phyloP scores from a whole-genome alignment of 371 early-diverging fungal genomes.

The Zopfochytrium polystomum region DNA sequence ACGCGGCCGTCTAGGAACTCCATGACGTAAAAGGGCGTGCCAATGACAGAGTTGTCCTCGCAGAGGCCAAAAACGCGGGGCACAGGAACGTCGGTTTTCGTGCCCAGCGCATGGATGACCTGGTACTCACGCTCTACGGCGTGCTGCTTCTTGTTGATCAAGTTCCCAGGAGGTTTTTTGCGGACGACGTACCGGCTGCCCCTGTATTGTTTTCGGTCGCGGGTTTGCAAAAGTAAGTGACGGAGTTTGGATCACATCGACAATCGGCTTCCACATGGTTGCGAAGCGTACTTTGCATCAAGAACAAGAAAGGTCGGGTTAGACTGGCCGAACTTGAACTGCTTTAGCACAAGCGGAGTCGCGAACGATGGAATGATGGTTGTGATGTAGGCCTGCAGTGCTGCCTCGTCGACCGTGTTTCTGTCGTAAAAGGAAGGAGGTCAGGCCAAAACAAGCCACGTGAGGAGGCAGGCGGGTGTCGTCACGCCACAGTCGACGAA shows the following conservation, averaged over 20 bases:
- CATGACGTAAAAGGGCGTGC: constrained; percentile 94
- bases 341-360: constrained; percentile 65
- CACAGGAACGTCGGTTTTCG: constrained; percentile 76
- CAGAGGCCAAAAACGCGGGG: constrained; percentile 82
- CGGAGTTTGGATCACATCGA: constrained; percentile 2
- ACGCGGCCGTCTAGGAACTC: constrained; percentile 88
- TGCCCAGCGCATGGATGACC: constrained; percentile 71
- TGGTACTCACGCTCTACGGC: constrained; percentile 90
- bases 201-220: not conserved
- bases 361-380: constrained; percentile 38
- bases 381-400: constrained; percentile 48
- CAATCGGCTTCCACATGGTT: not conserved
- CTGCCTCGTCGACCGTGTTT: constrained; percentile 54
- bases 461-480: too few species aligned
- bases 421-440: too few species aligned
- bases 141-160: constrained; percentile 82
- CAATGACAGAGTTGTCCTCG: constrained; percentile 71
- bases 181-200: constrained; percentile 75
- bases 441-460: too few species aligned
- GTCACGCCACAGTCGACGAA: too few species aligned
- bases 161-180: constrained; percentile 86
- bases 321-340: constrained; percentile 86
- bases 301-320: constrained; percentile 81
- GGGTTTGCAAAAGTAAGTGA: too few species aligned
- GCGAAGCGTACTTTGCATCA: constrained; percentile 27